Evolutionary conservation across 768 basidiomycete species (phyloP), one percentile per base, ranked within the genome.

Genomic region (Mycena haematopus): DNA sequence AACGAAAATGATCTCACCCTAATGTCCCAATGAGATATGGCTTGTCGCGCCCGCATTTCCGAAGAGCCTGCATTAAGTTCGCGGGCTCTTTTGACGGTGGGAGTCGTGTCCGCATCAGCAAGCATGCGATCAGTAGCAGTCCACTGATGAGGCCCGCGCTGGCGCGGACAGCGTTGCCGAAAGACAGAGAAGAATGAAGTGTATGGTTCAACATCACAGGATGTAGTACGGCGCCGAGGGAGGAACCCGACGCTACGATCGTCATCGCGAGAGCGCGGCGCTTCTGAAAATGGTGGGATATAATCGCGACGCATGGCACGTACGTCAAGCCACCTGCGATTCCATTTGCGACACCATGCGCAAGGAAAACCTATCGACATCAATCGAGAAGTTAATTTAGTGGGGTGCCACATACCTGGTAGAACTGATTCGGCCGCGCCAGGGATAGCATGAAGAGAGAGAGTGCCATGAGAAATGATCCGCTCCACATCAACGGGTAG

Each of bases 241-340:
- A 78, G 1, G 78, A 56, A 19, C 82, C 84, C 5, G 75, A 66
- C 9, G 76, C 72, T 13, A 74, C 79, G 55, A 81, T 50, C 15
- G 82, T 75, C 71, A 84, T 79, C 7, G 75, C 78, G n/a, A 84
- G 67, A 10, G 77, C 75, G 3, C 83, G 72, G 22, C 73, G 71
- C 25, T 71, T 72, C 27, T 71, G 55, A 56, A 84, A 85, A 69
- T 83, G 79, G 49, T 82, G 81, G 10, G 80, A 78, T 19, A 82
- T 62, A 27, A 83, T 74, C 5, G 78, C 79, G 9, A 84, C 65
- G 5, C 78, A 72, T 3, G 87, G 88, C 31, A 84, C 76, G 64
- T 82, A 86, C 45, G 80, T 75, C 52, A 82, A 64, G 5, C 85
- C 86, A 40, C 80, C 76, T 2, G 82, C 84, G 24, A 87, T 76